These are phyloP conservation scores for Fusarium palustre DNA, from an alignment of 2,329 filamentous ascomycete species.

Conservation along the genomic window DNA sequence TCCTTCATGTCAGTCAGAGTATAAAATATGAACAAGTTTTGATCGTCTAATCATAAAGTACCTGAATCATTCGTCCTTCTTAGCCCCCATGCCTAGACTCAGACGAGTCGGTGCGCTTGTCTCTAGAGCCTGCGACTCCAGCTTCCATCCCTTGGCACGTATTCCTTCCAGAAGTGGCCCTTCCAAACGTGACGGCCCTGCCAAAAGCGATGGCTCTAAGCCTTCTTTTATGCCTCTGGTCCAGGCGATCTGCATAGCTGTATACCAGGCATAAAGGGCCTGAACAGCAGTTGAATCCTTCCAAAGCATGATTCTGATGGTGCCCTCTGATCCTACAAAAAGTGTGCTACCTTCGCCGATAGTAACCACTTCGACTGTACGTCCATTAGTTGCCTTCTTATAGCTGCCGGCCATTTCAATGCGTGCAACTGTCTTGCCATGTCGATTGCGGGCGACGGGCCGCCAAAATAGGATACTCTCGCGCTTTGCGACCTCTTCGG, in stretches of 20 bases:
- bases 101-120: slow-evolving; percentile 53
- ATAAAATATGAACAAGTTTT: too few relatives aligned
- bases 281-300: slow-evolving; percentile 47
- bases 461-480: slow-evolving; percentile 71
- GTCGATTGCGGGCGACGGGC: slow-evolving; percentile 48
- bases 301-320: slow-evolving; percentile 54
- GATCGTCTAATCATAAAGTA: neutral
- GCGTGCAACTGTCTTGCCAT: slow-evolving; percentile 46
- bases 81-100: slow-evolving; percentile 31
- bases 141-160: slow-evolving; percentile 51
- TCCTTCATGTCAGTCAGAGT: neutral
- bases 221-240: slow-evolving; percentile 27
- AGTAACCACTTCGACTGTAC: slow-evolving; percentile 38
- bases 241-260: slow-evolving; percentile 54
- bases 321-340: slow-evolving; percentile 48
- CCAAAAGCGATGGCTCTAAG: too few relatives aligned
- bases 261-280: slow-evolving; percentile 53
- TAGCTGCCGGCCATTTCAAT: slow-evolving; percentile 60
- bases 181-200: too few relatives aligned
- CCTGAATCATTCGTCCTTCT: slow-evolving; percentile 45
- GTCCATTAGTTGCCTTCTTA: slow-evolving; percentile 50
- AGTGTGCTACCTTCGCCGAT: slow-evolving; percentile 49
- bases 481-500: slow-evolving; percentile 71
- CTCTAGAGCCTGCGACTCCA: slow-evolving; percentile 53
- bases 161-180: slow-evolving; percentile 48